Base-by-base conservation (phyloP, 495 filamentous ascomycete species). In the Margaritispora aquatica region DNA sequence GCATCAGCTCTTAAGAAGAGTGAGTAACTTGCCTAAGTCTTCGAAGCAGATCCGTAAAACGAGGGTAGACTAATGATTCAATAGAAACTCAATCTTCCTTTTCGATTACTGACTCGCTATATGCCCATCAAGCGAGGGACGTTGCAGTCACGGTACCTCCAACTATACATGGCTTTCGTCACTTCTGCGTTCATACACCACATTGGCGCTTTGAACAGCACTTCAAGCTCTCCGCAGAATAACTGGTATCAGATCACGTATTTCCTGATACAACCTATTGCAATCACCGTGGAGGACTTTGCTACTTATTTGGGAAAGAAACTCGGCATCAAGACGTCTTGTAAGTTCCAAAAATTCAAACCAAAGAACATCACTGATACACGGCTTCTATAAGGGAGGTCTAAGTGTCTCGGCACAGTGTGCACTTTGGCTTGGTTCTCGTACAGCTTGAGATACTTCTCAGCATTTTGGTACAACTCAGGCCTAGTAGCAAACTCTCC, bases 241-340 rank as follows among this genome's bases (percentile, higher is more conserved):
- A 63, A 65, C 47, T 24, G 48, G 23, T 47, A 51, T 41, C 61
- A 66, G 50, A 8, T 63, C 13, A 46, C 58, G 2, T 68, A 60
- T 29, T 68, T 68, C 53, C 53, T 66, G 60, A 13, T 54, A 46
- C 66, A 68, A 36, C 66, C 66, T 1, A 50, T 64, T 13, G 62
- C 60, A 41, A 68, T 68, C n/a, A 64, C 51, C 21, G 10, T 64
- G 15, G 66, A 68, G 44, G 66, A 66, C 48, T 54, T 63, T 26
- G 31, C 59, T 19, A 46, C 57, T 13, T 64, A 63, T 54, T 17
- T 64, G n/a, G 64, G 63, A 53, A 49, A 60, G 17, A 54, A 53
- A 44, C 46, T 46, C 15, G 59, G 54, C 1, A 22, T 57, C 2
- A 52, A 48, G 26, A 29, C 48, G 13, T 57, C 60, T n/a, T 27